Evolutionary conservation across 2,329 filamentous ascomycete species (phyloP), one percentile per base, ranked within the genome.

Genomic region (Penicillium sp.): DNA sequence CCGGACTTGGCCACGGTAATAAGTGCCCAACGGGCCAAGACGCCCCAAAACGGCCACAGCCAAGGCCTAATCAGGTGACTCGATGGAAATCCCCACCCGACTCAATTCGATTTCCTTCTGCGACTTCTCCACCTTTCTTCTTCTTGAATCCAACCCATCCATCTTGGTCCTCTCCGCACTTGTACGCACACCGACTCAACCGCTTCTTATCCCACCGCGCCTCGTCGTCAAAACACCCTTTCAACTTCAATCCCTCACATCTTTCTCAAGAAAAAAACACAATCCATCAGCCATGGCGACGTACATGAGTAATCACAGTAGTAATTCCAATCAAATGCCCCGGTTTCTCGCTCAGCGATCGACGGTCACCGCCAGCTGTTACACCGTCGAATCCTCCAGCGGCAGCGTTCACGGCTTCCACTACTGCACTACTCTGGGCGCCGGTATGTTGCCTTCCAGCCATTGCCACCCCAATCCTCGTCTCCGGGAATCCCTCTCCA

Each of bases 351-450:
- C 76, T 70, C 73, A 65, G 62, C 57, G 63, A 45, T 51, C 64
- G 76, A 86, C 86, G 71, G 84, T 93, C 73, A 85, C 91, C 76
- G 90, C 90, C 74, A 90, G 85, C 71, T 94, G 89, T 81, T 96
- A 95, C 76, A 77, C 87, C 63, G 88, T 91, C 71, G 83, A 90
- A 73, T 68, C 73, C 55, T 76, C 76, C 65, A 79, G 83, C 61
- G 79, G 83, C 70, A 79, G 76, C 66, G 79, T 95, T 64, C 84
- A 84, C 70, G 87, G 87, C 70, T 86, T 93, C 76, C 90, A 95
- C 78, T 95, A 94, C 83, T 94, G 86, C 83, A 90, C 90, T 88
- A 90, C 88, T 77, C 81, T 83, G 81, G 85, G 82, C 76, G 80
- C 85, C 80, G 86, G 83, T 85, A 78, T 52, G 79, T 18, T 18